A percentile compares a stretch with the other conserved stretches of the same genome.
phyloP scores from a whole-genome alignment of 805 yeast genomes.

The Saccharomycopsis fibuligera region DNA sequence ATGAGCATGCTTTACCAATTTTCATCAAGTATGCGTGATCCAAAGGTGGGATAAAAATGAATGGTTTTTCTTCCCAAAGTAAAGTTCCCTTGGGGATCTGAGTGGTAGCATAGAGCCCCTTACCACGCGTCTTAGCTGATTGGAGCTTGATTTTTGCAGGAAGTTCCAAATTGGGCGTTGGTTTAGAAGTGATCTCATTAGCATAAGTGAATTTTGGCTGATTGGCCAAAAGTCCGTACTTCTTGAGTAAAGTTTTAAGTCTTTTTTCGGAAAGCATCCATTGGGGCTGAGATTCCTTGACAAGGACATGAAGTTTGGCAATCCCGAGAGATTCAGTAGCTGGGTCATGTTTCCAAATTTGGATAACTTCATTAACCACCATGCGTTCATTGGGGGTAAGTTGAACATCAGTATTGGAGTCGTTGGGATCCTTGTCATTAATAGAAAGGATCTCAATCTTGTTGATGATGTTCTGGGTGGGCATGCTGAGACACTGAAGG shows the following conservation, averaged over 20 bases:
- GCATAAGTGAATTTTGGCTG: slow-evolving; percentile 43
- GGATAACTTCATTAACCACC: slow-evolving; percentile 53
- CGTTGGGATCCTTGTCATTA: slow-evolving; percentile 17
- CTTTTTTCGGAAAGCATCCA: slow-evolving; percentile 63
- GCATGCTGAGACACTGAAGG: too few species aligned
- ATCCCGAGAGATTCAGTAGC: slow-evolving; percentile 51
- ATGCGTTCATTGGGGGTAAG: slow-evolving; percentile 52
- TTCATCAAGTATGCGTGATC: slow-evolving; percentile 55
- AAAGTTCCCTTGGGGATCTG: slow-evolving; percentile 42
- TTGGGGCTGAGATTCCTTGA: slow-evolving; percentile 45
- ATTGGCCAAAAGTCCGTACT: slow-evolving; percentile 46
- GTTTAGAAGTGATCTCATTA: slow-evolving; percentile 44
- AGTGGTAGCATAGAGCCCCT: slow-evolving; percentile 50
- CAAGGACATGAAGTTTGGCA: slow-evolving; percentile 43
- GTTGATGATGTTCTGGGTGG: background rate
- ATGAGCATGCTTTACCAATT: slow-evolving; percentile 61
- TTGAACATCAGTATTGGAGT: slow-evolving; percentile 10
- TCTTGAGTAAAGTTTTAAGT: slow-evolving; percentile 46
- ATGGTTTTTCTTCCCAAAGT: slow-evolving; percentile 59
- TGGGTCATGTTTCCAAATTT: slow-evolving; percentile 64
- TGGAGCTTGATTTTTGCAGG: slow-evolving; percentile 38
- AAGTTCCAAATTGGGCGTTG: slow-evolving; percentile 38
- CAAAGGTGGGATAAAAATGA: slow-evolving; percentile 59
- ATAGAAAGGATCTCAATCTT: slow-evolving; percentile 20
- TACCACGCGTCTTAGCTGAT: slow-evolving; percentile 50